Percentiles rank a stretch among this genome's conserved stretches.
phyloP scores from a whole-genome alignment of 139 green algal species.

The Ettlia oleoabundans region DNA sequence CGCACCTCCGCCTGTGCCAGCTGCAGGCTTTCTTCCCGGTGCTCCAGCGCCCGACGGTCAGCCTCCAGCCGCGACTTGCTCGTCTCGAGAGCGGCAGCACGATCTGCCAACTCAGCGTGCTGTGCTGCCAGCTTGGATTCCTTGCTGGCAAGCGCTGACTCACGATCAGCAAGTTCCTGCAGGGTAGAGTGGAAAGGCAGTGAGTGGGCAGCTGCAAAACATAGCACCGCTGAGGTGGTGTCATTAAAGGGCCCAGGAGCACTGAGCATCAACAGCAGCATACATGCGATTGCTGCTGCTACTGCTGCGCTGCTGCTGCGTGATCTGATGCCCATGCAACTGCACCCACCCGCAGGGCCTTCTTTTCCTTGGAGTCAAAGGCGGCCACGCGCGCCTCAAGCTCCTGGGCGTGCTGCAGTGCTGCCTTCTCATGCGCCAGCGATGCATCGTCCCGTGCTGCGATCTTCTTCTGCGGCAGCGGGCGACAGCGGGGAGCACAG shows the following conservation, averaged over 20 bases:
- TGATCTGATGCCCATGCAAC: too few species aligned
- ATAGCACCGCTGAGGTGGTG: background rate
- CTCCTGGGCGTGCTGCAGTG: constrained; percentile 22
- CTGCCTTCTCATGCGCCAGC: constrained; percentile 16
- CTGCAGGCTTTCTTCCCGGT: constrained; percentile 33
- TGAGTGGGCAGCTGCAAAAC: background rate
- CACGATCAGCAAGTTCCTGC: constrained; percentile 49
- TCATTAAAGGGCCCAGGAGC: too few species aligned
- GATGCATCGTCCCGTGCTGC: constrained; percentile 38
- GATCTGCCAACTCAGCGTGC: constrained; percentile 27
- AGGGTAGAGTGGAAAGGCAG: background rate
- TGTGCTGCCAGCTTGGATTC: constrained; percentile 21
- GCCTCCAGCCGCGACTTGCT: constrained; percentile 24
- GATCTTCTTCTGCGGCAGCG: constrained; percentile 24
- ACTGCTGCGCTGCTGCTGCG: too few species aligned
- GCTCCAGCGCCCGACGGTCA: constrained; percentile 25
- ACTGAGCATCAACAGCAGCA: too few species aligned
- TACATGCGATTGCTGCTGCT: too few species aligned
- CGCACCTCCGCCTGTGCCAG: constrained; percentile 35
- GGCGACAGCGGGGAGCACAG: too few species aligned
- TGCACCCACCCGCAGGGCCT: constrained; percentile 5
- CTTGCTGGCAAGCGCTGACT: constrained; percentile 22
- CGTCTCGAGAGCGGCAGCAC: constrained; percentile 12
- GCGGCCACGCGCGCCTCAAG: constrained; percentile 32
- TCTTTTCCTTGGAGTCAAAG: constrained; percentile 42